Conservation (phyloP, 2,329 filamentous ascomycete species). For the Calonectria leucothoes region DNA sequence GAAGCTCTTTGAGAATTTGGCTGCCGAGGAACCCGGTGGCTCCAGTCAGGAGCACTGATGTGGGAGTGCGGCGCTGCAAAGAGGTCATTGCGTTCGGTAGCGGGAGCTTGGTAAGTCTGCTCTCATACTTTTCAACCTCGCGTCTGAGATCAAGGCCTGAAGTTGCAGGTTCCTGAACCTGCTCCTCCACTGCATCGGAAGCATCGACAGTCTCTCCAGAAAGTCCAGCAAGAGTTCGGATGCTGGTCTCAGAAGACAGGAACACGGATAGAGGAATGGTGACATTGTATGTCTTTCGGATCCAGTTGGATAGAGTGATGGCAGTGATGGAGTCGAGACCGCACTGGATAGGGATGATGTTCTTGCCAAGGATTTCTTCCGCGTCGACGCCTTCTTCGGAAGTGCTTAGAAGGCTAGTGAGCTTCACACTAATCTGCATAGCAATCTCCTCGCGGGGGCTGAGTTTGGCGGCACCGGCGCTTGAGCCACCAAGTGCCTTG, state of each 20-base stretch:
- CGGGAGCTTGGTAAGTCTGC: not conserved
- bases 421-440: not conserved
- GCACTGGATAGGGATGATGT: not conserved
- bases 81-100: not conserved
- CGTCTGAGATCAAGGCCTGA: not conserved
- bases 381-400: not conserved
- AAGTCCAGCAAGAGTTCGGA: not conserved
- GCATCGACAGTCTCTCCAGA: not conserved
- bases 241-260: not conserved
- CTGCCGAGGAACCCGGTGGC: not conserved
- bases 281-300: not conserved
- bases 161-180: not conserved
- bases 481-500: constrained; percentile 12
- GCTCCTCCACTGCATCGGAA: not conserved
- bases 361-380: not conserved
- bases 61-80: not conserved
- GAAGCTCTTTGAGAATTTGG: not conserved
- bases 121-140: not conserved
- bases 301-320: not conserved
- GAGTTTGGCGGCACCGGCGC: not conserved
- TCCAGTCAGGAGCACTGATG: not conserved
- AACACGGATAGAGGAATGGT: not conserved
- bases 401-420: not conserved
- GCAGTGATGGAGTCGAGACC: not conserved
- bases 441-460: not conserved